These are phyloP conservation scores for Ascochyta viciae-villosae DNA, from an alignment of 2,329 filamentous ascomycete species.

Conservation along the genomic window DNA sequence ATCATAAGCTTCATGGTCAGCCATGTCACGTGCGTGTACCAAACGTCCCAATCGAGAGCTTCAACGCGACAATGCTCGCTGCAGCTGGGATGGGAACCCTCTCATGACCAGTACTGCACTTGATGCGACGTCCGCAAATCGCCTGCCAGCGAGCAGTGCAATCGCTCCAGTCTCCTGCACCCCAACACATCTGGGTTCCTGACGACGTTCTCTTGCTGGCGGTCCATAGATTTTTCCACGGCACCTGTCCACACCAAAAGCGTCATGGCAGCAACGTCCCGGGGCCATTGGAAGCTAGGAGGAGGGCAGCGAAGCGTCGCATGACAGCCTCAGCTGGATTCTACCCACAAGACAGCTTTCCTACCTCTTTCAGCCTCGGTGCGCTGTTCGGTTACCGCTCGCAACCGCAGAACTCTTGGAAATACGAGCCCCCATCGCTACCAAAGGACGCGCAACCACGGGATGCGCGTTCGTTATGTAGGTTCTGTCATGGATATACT, in stretches of 20 bases:
- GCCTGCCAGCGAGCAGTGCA: constrained; percentile 61
- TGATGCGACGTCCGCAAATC: constrained; percentile 58
- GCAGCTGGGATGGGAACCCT: constrained; percentile 18
- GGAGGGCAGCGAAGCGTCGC: constrained; percentile 61
- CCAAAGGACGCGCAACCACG: constrained; percentile 19
- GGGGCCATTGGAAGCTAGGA: constrained; percentile 67
- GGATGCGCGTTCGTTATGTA: constrained; percentile 26
- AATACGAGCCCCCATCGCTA: constrained; percentile 45
- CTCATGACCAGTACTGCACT: constrained; percentile 37
- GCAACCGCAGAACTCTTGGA: constrained; percentile 35
- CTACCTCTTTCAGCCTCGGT: constrained; percentile 35
- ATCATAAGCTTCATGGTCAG: neutral
- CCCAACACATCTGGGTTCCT: constrained; percentile 64
- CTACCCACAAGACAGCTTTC: constrained; percentile 34
- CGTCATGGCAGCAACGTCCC: constrained; percentile 68
- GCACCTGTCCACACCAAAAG: constrained; percentile 53
- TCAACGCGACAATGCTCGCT: constrained; percentile 11
- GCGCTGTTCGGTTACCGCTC: constrained; percentile 39
- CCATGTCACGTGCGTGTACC: constrained; percentile 11
- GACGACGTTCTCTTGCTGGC: constrained; percentile 62
- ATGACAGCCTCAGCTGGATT: constrained; percentile 58
- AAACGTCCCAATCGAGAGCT: constrained; percentile 15
- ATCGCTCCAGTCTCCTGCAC: constrained; percentile 48
- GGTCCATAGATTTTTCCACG: constrained; percentile 60
- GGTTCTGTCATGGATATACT: no score